Evolutionary conservation across 1,284 basidiomycete species (phyloP).

Genomic region (Ceratobasidium sp.): DNA sequence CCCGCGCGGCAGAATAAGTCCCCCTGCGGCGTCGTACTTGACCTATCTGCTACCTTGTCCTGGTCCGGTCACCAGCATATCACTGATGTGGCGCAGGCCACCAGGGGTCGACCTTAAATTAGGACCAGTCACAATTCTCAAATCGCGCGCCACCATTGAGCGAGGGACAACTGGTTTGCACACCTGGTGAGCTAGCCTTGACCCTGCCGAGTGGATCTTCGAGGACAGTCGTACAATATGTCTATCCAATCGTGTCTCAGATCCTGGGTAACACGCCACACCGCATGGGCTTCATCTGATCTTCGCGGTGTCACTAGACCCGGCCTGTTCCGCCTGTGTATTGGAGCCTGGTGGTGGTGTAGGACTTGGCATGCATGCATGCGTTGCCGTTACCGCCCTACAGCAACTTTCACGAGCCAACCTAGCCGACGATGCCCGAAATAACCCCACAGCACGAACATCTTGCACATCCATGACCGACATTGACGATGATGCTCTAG

Average conservation of each 20-base stretch:
- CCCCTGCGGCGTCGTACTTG: slow-evolving; percentile 69
- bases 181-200: slow-evolving; percentile 80
- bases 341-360: slow-evolving; percentile 80
- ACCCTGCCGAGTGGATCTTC: slow-evolving; percentile 74
- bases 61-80: neutral
- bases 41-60: slow-evolving; percentile 62
- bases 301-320: slow-evolving; percentile 60
- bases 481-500: slow-evolving; percentile 73
- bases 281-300: neutral
- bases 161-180: slow-evolving; percentile 80
- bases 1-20: slow-evolving; percentile 51
- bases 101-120: slow-evolving; percentile 16
- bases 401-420: slow-evolving; percentile 57
- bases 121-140: slow-evolving; percentile 69
- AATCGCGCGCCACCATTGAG: slow-evolving; percentile 78
- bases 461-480: slow-evolving; percentile 72
- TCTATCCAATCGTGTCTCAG: neutral
- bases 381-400: slow-evolving; percentile 69
- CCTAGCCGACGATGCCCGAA: neutral
- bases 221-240: slow-evolving; percentile 65
- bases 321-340: slow-evolving; percentile 64
- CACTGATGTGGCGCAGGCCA: slow-evolving; percentile 50
- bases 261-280: neutral
- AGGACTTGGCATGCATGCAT: slow-evolving; percentile 83
- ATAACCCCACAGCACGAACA: slow-evolving; percentile 24